Base-by-base conservation (phyloP, 495 filamentous ascomycete genomes). In the Penicillium psychrofluorescens region DNA sequence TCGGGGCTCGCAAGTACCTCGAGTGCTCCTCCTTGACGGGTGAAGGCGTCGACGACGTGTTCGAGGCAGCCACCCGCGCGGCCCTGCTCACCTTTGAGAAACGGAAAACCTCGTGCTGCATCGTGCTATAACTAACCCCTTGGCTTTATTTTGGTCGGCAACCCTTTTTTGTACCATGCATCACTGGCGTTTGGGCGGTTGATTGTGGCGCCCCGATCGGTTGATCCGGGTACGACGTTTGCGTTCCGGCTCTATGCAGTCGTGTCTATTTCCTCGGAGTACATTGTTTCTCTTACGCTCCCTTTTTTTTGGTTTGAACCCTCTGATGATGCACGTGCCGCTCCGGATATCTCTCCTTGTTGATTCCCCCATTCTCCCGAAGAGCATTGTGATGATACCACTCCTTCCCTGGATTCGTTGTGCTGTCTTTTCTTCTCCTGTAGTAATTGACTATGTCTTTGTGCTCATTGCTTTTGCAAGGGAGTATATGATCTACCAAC, bases 31-130 rank as follows among this genome's bases (percentile, higher is more conserved):
- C 86, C 29, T 66, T 99, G 51, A 95, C 87, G n/a, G 92, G 92
- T 38, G 94, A 99, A 59, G 92, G 92, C 10, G 92, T 99, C 15
- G 92, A 99, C 63, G 92, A 99, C 66, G 92, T 99, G 10, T 99
- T 99, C 58, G 92, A 99, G 62, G 92, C 92, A 27, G 92, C 92
- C 8, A 99, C 92, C 42, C 78, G 92, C 56, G 91, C 92, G n/a
- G 90, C 92, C 27, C 71, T 99, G 43, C 75, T 95, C 13, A 91
- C 82, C 31, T 92, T 94, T 45, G 91, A 97, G 55, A 91, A 91
- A 64, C 80, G 82, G 22, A 86, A 95, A 63, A 77, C 80, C 46
- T 68, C 41, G 12, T 97, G 92, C 75, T 98, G 92, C 67, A 78
- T 88, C 36, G 90, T 98, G 57, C 79, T 97, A 79, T 98, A 71